Conservation (phyloP, 2,329 filamentous ascomycete genomes). For the Neoscytalidium dimidiatum region DNA sequence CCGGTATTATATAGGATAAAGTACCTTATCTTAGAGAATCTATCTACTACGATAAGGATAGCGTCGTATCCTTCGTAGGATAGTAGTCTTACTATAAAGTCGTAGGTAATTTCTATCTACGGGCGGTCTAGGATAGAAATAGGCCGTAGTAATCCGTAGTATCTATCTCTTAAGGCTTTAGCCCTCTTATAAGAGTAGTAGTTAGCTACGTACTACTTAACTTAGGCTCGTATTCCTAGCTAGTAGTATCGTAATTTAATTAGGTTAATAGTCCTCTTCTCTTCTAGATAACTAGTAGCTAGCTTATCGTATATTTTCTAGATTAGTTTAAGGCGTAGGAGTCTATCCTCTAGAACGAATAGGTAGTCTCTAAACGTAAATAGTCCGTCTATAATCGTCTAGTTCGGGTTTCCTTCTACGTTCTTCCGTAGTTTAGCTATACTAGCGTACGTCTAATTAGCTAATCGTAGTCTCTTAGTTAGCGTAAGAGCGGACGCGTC, state of each 20-base stretch:
- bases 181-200: neutral
- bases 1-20: slow-evolving; percentile 14
- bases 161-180: neutral
- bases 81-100: slow-evolving; percentile 19
- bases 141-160: slow-evolving; percentile 17
- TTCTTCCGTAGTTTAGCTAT: neutral
- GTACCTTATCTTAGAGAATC: slow-evolving; percentile 18
- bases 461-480: neutral
- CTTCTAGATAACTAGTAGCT: neutral
- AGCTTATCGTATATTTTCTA: neutral
- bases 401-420: neutral
- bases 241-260: neutral
- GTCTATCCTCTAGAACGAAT: neutral
- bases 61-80: neutral
- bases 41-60: slow-evolving; percentile 16
- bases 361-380: neutral
- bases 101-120: slow-evolving; percentile 23
- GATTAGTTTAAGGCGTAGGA: neutral
- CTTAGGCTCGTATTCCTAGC: neutral
- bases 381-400: neutral
- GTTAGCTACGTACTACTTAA: slow-evolving; percentile 6
- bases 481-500: neutral
- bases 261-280: neutral
- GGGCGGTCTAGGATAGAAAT: slow-evolving; percentile 20
- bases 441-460: neutral